These are phyloP conservation scores for Prosopis cineraria DNA, from an alignment of 306 rosid genomes.

Conservation along the genomic window DNA sequence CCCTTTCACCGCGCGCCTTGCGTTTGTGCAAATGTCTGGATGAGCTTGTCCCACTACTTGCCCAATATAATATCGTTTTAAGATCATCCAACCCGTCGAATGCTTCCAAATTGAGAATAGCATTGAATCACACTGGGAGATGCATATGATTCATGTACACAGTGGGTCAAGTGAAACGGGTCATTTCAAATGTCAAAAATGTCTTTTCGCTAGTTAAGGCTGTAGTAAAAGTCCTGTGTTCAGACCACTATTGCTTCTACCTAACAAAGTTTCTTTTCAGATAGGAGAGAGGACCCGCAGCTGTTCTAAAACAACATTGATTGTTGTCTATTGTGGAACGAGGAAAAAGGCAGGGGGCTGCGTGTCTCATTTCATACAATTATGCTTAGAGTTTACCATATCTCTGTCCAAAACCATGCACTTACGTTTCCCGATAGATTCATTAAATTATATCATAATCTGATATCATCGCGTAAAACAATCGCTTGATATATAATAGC, in stretches of 20 bases:
- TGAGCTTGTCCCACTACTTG: neutral
- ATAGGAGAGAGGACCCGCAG: neutral
- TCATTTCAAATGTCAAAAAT: slow-evolving; percentile 40
- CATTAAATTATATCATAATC: neutral
- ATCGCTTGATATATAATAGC: neutral
- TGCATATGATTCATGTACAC: neutral
- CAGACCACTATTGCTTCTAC: slow-evolving; percentile 36
- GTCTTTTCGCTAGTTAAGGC: slow-evolving; percentile 39
- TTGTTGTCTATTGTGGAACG: neutral
- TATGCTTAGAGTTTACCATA: neutral
- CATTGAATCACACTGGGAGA: neutral
- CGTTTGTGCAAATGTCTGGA: neutral
- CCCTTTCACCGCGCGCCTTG: neutral
- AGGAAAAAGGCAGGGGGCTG: neutral
- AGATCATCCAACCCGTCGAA: neutral
- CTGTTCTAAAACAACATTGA: neutral
- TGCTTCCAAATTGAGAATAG: neutral
- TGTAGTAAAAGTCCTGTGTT: slow-evolving; percentile 48
- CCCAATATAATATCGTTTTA: neutral
- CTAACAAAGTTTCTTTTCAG: neutral
- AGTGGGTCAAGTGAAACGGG: slow-evolving; percentile 2
- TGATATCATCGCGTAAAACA: neutral
- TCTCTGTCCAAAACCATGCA: slow-evolving; percentile 9
- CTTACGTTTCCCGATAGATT: neutral
- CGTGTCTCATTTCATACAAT: neutral